phyloP scores from a whole-genome alignment of 1,284 basidiomycete species.

The Thecaphora thlaspeos region DNA sequence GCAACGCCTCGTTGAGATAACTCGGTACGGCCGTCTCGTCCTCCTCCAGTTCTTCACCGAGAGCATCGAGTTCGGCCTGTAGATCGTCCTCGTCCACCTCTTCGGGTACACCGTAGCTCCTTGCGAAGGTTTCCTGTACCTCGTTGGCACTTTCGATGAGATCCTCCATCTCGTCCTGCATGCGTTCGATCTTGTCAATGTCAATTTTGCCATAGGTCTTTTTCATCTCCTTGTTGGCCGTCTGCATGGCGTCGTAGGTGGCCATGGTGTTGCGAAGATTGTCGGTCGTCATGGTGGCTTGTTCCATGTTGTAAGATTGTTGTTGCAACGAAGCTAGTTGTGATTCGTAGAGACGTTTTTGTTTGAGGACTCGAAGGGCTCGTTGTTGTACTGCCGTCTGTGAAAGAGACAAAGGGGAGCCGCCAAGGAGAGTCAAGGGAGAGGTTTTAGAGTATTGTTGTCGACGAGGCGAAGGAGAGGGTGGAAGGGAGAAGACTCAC shows the following conservation, averaged over 20 bases:
- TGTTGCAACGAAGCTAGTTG: slow-evolving; percentile 89
- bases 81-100: slow-evolving; percentile 97
- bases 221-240: slow-evolving; percentile 95
- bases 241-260: slow-evolving; percentile 96
- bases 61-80: slow-evolving; percentile 71
- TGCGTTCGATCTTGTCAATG: slow-evolving; percentile 88
- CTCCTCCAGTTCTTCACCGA: slow-evolving; percentile 69
- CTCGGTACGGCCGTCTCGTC: slow-evolving; percentile 61
- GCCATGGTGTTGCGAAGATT: slow-evolving; percentile 99
- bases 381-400: slow-evolving; percentile 90
- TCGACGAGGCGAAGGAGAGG: no score
- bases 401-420: neutral
- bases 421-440: neutral
- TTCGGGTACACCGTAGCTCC: slow-evolving; percentile 94
- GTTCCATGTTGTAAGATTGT: slow-evolving; percentile 99
- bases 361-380: slow-evolving; percentile 88
- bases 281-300: slow-evolving; percentile 89
- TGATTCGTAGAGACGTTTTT: slow-evolving; percentile 92
- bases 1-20: slow-evolving; percentile 45
- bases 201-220: slow-evolving; percentile 97
- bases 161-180: slow-evolving; percentile 85
- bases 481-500: no score
- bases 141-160: slow-evolving; percentile 95
- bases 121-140: slow-evolving; percentile 87
- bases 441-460: no score